Conservation (phyloP, 2,329 filamentous ascomycete genomes). For the Monilinia vaccinii-corymbosi region DNA sequence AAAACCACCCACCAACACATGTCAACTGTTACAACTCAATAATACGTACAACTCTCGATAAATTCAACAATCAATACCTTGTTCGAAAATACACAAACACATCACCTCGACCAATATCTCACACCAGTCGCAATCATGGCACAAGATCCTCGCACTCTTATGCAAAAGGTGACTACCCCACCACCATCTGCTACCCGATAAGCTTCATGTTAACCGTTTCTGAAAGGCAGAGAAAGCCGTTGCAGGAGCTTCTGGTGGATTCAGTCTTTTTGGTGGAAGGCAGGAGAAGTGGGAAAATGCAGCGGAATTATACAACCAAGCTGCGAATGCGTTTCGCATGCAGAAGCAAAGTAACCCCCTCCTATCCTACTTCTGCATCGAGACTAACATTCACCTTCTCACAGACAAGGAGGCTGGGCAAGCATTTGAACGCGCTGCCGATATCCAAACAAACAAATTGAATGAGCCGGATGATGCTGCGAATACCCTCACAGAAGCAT, state of each 20-base stretch:
- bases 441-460: constrained; percentile 68
- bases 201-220: constrained; percentile 11
- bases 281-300: constrained; percentile 87
- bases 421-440: constrained; percentile 79
- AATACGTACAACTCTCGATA: constrained; percentile 42
- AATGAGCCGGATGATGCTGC: constrained; percentile 91
- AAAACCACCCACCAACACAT: constrained; percentile 9
- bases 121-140: constrained; percentile 43
- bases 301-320: constrained; percentile 77
- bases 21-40: constrained; percentile 34
- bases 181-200: constrained; percentile 25
- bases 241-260: constrained; percentile 65
- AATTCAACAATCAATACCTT: background rate
- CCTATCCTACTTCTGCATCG: background rate
- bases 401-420: constrained; percentile 76
- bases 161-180: constrained; percentile 57
- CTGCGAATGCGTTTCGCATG: constrained; percentile 85
- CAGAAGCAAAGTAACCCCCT: constrained; percentile 64
- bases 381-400: constrained; percentile 5
- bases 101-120: background rate
- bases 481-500: constrained; percentile 80
- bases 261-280: constrained; percentile 80
- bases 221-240: constrained; percentile 78
- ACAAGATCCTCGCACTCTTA: constrained; percentile 67
- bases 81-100: background rate